These are phyloP conservation scores for Sugiyamaella mastotermitis DNA, from an alignment of 805 yeast species.

Conservation along the genomic window DNA sequence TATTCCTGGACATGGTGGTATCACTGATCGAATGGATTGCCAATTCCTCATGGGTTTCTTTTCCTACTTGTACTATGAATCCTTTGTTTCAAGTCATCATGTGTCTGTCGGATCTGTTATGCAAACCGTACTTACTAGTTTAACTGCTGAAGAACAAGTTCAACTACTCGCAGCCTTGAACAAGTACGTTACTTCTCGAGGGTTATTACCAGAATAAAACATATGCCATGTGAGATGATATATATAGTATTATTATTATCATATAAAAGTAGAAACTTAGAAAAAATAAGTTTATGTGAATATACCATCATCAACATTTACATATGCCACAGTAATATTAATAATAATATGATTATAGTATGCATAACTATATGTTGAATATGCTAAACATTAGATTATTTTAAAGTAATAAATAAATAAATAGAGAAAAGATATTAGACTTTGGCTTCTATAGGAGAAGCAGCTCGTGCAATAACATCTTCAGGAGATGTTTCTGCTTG, in stretches of 20 bases:
- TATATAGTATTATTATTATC: not conserved
- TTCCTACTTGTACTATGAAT: conserved; percentile 84
- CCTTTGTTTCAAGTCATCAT: conserved; percentile 65
- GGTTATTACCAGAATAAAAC: conserved; percentile 11
- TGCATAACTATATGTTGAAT: too few species aligned
- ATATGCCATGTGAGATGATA: not conserved
- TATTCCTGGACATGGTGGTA: conserved; percentile 98
- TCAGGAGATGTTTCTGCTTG: not conserved
- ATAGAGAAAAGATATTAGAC: too few species aligned
- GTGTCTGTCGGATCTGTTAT: conserved; percentile 64
- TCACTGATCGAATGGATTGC: conserved; percentile 96
- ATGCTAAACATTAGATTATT: too few species aligned
- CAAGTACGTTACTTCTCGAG: conserved; percentile 40
- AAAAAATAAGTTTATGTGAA: not conserved
- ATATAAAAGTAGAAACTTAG: not conserved
- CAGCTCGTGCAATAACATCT: too few species aligned
- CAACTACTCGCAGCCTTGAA: conserved; percentile 55
- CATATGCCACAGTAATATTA: too few species aligned
- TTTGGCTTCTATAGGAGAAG: too few species aligned
- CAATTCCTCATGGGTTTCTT: conserved; percentile 98
- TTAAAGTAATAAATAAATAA: too few species aligned
- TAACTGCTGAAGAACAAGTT: conserved; percentile 58
- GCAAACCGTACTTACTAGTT: conserved; percentile 67
- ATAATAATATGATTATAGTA: too few species aligned
- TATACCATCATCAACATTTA: not conserved